Evolutionary conservation across 176 grass and related monocot genomes (phyloP).

Genomic region (Pontederia paniculata): DNA sequence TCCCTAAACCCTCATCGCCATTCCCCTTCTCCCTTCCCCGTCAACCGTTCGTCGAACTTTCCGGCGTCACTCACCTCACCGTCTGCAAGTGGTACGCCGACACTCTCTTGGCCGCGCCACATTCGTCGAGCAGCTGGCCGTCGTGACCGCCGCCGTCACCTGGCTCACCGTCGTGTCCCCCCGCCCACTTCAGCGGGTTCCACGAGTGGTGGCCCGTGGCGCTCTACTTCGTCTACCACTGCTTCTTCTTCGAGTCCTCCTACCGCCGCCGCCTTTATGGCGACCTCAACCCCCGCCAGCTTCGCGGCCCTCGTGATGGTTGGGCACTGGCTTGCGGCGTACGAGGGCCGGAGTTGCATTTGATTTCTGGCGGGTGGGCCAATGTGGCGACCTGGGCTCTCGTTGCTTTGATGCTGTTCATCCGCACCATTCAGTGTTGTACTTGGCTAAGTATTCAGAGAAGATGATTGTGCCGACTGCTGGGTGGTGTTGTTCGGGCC

Average conservation of each 20-base stretch:
- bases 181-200: constrained; percentile 22
- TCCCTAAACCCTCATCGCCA: background rate
- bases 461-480: constrained; percentile 20
- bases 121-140: constrained; percentile 12
- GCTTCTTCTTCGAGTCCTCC: constrained; percentile 26
- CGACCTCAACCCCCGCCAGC: constrained; percentile 14
- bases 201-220: constrained; percentile 16
- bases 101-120: constrained; percentile 10
- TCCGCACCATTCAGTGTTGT: constrained; percentile 20
- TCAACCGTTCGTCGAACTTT: background rate
- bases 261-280: constrained; percentile 22
- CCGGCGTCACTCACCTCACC: background rate
- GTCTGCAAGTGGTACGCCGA: constrained; percentile 12
- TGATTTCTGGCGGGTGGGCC: constrained; percentile 19
- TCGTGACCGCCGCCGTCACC: constrained; percentile 17
- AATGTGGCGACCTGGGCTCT: constrained; percentile 21
- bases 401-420: constrained; percentile 15
- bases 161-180: constrained; percentile 27
- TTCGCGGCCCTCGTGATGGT: constrained; percentile 18
- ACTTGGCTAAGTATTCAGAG: constrained; percentile 26
- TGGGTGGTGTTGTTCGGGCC: constrained; percentile 20
- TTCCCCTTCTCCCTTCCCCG: constrained; percentile 1
- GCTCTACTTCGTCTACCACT: constrained; percentile 19
- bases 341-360: constrained; percentile 24
- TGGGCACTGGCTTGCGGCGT: constrained; percentile 28